These are phyloP conservation scores for Hanseniaspora clermontiae DNA, from an alignment of 805 yeast genomes.

Conservation along the genomic window DNA sequence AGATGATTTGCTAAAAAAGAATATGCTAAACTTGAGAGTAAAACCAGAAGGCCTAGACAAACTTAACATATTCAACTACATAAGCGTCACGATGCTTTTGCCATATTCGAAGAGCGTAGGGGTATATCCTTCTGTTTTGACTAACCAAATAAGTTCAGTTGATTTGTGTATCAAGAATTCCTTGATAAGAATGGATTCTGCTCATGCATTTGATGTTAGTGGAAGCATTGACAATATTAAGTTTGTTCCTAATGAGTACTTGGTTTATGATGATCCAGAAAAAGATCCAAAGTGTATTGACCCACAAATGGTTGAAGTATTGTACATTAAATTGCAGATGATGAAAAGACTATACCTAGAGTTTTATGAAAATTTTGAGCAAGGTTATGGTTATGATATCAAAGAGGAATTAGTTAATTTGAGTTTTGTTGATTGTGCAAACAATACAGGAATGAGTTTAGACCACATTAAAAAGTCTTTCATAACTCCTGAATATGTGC, in stretches of 20 bases:
- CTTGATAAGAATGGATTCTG: slow-evolving; percentile 7
- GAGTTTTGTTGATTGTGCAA: slow-evolving; percentile 10
- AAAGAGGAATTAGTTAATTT: slow-evolving; percentile 5
- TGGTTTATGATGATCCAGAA: slow-evolving; percentile 1
- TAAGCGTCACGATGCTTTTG: slow-evolving; percentile 27
- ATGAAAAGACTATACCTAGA: slow-evolving; percentile 12
- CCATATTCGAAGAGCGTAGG: slow-evolving; percentile 37
- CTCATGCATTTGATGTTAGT: slow-evolving; percentile 5
- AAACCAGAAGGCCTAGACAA: slow-evolving; percentile 24
- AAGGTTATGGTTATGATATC: slow-evolving; percentile 12
- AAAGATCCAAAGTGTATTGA: neutral
- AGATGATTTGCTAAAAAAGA: slow-evolving; percentile 27
- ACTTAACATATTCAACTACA: slow-evolving; percentile 30
- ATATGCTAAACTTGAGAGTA: slow-evolving; percentile 22
- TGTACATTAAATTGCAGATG: slow-evolving; percentile 7
- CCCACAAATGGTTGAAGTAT: neutral
- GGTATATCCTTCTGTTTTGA: slow-evolving; percentile 32
- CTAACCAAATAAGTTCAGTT: slow-evolving; percentile 17
- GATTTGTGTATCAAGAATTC: slow-evolving; percentile 10
- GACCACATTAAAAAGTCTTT: slow-evolving; percentile 5
- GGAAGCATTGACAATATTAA: slow-evolving; percentile 10
- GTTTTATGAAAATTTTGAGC: slow-evolving; percentile 11
- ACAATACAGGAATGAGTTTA: slow-evolving; percentile 9
- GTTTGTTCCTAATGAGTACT: slow-evolving; percentile 1
- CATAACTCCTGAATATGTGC: slow-evolving; percentile 5